phyloP scores from a whole-genome alignment of 108 stramenopile genomes.

The Aurantiochytrium sp. region DNA sequence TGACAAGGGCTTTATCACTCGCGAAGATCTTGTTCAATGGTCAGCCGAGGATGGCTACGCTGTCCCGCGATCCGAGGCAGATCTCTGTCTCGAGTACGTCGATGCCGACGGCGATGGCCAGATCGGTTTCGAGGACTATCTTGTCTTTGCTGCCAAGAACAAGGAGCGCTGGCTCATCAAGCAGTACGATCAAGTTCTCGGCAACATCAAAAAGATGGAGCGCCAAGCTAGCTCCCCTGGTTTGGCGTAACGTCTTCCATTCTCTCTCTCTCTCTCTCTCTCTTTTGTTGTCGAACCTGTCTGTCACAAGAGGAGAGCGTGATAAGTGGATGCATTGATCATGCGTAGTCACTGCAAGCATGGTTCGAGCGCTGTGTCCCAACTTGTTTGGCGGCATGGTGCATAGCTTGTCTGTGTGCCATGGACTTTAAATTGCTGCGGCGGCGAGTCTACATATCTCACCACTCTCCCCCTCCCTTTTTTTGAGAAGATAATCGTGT shows the following conservation, averaged over 20 bases:
- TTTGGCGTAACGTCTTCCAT: neutral
- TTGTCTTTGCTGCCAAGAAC: neutral
- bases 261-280: too few relatives aligned
- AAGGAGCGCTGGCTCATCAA: neutral
- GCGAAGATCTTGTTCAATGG: slow-evolving; percentile 8
- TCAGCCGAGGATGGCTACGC: neutral
- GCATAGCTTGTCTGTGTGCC: too few relatives aligned
- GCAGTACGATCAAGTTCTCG: neutral
- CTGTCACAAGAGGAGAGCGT: too few relatives aligned
- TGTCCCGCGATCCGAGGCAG: neutral
- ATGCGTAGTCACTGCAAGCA: too few relatives aligned
- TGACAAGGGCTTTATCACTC: neutral
- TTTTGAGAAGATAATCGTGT: too few relatives aligned
- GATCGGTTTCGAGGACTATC: slow-evolving; percentile 2
- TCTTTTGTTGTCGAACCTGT: too few relatives aligned
- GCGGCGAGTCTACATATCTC: too few relatives aligned
- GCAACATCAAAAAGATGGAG: neutral
- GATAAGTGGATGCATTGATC: too few relatives aligned
- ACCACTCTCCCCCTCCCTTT: too few relatives aligned
- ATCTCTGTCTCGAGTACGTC: slow-evolving; percentile 8
- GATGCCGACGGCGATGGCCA: neutral
- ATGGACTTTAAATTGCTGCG: too few relatives aligned
- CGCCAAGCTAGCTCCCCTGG: neutral
- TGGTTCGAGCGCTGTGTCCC: too few relatives aligned
- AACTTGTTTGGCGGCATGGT: too few relatives aligned